Percentiles rank a stretch among this genome's conserved stretches.
These are phyloP conservation scores for Porcisia hertigi DNA, from an alignment of 208 protist genomes.

Conservation along the genomic window DNA sequence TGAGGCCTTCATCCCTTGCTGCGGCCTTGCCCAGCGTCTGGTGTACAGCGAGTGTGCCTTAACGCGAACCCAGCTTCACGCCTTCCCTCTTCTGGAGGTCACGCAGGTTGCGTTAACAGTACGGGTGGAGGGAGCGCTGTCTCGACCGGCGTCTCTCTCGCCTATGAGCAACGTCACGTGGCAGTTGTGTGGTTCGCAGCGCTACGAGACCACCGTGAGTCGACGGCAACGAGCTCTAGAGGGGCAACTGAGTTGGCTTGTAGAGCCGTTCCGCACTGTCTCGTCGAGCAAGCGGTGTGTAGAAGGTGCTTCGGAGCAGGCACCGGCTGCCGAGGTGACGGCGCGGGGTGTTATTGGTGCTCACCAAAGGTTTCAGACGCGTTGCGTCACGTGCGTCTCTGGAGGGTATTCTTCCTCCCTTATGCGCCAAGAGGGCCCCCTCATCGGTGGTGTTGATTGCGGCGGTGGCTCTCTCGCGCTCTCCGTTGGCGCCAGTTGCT, in stretches of 20 bases:
- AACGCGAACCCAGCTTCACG: conserved; percentile 6
- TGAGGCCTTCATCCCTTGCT: conserved; percentile 29
- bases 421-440: background rate
- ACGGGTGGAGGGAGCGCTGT: conserved; percentile 23
- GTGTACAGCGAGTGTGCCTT: conserved; percentile 38
- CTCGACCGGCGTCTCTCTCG: background rate
- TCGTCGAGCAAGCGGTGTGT: background rate
- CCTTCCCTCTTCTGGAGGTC: conserved; percentile 7
- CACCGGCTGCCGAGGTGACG: background rate
- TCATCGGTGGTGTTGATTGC: background rate
- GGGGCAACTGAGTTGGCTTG: conserved; percentile 5
- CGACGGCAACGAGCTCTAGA: background rate
- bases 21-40: conserved; percentile 40
- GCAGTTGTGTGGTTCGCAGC: conserved; percentile 24
- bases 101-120: conserved; percentile 16
- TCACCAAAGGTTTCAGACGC: background rate
- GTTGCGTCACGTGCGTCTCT: background rate
- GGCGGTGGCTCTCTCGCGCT: conserved; percentile 4
- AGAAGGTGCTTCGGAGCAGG: background rate
- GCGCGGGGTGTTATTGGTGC: background rate
- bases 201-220: conserved; percentile 12
- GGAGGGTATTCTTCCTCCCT: background rate
- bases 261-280: conserved; percentile 15
- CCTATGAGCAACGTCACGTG: conserved; percentile 6
- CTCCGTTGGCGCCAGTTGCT: background rate